A percentile compares a stretch with the other conserved stretches of the same genome.
phyloP scores from a whole-genome alignment of 257 asterid genomes.

The Dorcoceras hygrometricum region DNA sequence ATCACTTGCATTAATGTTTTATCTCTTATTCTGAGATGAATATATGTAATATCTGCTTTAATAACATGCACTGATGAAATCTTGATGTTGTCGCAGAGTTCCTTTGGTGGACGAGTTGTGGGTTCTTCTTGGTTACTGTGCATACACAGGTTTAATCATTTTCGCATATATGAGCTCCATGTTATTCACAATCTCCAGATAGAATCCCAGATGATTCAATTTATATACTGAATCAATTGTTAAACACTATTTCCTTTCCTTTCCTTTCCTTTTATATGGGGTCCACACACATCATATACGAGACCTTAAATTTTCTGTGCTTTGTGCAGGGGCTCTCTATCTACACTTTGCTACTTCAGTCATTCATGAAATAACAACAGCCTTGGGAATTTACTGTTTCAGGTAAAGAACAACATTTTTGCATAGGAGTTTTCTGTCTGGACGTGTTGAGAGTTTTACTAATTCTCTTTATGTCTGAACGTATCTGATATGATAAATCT shows the following conservation, averaged over 20 bases:
- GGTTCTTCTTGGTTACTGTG: conserved; percentile 71
- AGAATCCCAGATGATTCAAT: background rate
- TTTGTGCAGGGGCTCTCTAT: conserved; percentile 64
- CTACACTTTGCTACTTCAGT: conserved; percentile 88
- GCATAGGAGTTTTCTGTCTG: background rate
- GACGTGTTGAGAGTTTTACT: background rate
- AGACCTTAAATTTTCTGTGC: conserved; percentile 13
- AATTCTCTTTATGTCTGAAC: background rate
- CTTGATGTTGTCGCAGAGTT: conserved; percentile 49
- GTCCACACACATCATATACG: background rate
- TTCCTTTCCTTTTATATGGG: background rate
- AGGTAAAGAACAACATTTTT: conserved; percentile 50
- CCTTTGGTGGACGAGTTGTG: conserved; percentile 83
- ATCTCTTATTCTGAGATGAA: conserved; percentile 13
- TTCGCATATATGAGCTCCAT: conserved; percentile 13
- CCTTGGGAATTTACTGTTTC: conserved; percentile 90
- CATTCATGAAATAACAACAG: conserved; percentile 85
- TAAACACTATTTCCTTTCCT: background rate
- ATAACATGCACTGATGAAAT: conserved; percentile 18
- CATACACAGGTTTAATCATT: conserved; percentile 49
- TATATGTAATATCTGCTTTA: conserved; percentile 4
- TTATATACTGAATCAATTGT: background rate
- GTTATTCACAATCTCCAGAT: background rate
- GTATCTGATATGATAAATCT: too few species aligned
- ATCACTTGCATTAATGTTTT: conserved; percentile 4